Conservation (phyloP, 106 monocot species). For the Dendrobium catenatum region DNA sequence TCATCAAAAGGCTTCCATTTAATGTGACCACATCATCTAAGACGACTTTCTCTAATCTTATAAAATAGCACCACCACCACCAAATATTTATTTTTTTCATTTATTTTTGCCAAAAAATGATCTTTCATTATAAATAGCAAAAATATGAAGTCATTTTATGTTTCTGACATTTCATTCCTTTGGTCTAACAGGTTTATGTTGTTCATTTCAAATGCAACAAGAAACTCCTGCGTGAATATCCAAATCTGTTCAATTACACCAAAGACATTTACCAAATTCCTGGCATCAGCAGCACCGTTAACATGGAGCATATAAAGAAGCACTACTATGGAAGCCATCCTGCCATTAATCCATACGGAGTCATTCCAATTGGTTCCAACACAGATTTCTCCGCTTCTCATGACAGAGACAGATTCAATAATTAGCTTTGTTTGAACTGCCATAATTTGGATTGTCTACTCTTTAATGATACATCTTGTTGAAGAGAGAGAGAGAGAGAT, state of each 20-base stretch:
- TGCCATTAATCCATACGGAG: constrained; percentile 68
- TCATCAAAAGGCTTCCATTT: no score
- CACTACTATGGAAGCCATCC: constrained; percentile 96
- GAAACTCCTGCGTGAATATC: constrained; percentile 75
- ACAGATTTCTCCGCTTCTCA: constrained; percentile 69
- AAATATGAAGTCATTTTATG: not conserved
- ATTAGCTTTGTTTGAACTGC: constrained; percentile 6
- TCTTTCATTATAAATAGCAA: no score
- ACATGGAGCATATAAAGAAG: constrained; percentile 86
- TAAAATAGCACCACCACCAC: no score
- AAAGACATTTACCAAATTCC: constrained; percentile 86
- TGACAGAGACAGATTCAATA: constrained; percentile 63
- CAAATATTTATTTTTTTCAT: no score
- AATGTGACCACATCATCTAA: no score
- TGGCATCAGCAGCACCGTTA: constrained; percentile 73
- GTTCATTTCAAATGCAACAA: constrained; percentile 99
- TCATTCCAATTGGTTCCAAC: constrained; percentile 59
- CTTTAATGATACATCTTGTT: no score
- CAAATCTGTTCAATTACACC: constrained; percentile 89
- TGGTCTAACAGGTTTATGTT: constrained; percentile 53
- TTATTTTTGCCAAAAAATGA: no score
- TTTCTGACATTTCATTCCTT: not conserved
- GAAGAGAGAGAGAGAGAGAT: no score
- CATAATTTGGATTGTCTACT: no score
- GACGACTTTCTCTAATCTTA: no score